Percentiles rank a stretch among this genome's conserved stretches.
Conservation (phyloP, 441 rosid genomes). For the Pelargonium fulgidum region DNA sequence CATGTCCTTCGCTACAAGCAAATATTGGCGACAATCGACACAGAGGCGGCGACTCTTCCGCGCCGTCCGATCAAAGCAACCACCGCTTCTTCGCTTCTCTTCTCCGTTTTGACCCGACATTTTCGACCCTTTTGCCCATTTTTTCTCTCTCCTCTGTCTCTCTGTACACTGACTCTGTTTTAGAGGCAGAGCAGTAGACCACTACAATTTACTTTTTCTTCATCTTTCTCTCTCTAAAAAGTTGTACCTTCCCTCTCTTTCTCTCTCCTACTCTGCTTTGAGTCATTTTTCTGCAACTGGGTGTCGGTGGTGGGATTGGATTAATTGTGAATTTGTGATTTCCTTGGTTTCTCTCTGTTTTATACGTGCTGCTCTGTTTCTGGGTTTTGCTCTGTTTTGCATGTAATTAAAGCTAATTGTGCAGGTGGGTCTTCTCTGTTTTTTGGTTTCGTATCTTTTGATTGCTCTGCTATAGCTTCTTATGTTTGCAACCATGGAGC, state of each 20-base stretch:
- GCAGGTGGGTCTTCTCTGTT: constrained; percentile 2
- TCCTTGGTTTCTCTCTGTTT: no score
- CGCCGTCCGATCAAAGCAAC: constrained; percentile 6
- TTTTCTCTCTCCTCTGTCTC: neutral
- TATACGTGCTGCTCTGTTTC: no score
- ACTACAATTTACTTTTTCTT: neutral
- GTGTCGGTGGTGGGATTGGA: neutral
- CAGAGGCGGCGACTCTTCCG: neutral
- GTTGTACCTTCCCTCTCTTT: neutral
- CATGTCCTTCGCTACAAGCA: neutral
- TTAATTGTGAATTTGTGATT: no score
- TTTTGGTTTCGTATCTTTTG: neutral
- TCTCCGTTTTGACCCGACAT: neutral
- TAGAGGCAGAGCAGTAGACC: neutral
- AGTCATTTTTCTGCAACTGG: constrained; percentile 7
- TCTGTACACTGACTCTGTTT: no score
- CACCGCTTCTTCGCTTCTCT: neutral
- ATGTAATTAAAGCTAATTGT: neutral
- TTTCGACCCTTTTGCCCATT: neutral
- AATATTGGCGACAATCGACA: neutral
- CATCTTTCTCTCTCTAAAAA: neutral
- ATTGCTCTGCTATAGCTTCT: neutral
- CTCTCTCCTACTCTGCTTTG: neutral
- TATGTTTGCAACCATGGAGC: neutral
- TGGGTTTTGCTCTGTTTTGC: neutral